Percentiles rank a stretch among this genome's conserved stretches.
These are phyloP conservation scores for Mycena kentingensis DNA, from an alignment of 768 basidiomycete genomes.

Conservation along the genomic window DNA sequence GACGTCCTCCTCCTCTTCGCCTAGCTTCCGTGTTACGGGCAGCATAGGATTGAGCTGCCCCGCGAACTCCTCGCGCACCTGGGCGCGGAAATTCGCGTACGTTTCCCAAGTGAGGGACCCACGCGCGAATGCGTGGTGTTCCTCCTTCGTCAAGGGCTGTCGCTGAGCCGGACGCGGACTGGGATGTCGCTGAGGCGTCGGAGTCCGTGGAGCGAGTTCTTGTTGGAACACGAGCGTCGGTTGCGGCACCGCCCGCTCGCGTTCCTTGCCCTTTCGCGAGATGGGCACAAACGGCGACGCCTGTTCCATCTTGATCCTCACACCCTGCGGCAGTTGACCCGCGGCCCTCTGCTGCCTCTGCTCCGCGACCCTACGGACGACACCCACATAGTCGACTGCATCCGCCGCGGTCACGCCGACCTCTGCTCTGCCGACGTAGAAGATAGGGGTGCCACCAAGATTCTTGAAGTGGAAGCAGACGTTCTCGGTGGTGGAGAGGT, in stretches of 20 bases:
- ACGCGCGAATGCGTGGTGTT: neutral
- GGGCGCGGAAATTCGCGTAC: neutral
- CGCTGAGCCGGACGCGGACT: neutral
- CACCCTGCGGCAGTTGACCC: neutral
- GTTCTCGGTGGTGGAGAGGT: neutral
- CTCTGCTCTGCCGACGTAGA: constrained; percentile 20
- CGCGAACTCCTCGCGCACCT: neutral
- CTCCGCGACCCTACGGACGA: constrained; percentile 2
- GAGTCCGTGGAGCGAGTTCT: no score
- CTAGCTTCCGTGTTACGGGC: neutral
- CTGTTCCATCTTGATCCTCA: neutral
- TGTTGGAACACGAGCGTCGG: no score
- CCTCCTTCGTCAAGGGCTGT: neutral
- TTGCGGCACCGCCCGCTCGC: no score
- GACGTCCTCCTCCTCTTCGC: neutral
- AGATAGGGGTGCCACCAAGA: constrained; percentile 14
- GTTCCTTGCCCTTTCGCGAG: no score
- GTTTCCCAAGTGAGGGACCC: neutral
- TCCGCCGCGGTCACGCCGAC: constrained; percentile 1
- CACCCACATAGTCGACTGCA: constrained; percentile 7
- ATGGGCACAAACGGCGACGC: no score
- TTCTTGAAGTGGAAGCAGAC: constrained; percentile 8
- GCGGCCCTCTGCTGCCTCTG: neutral
- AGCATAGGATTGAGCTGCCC: neutral
- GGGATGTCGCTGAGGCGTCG: neutral